Evolutionary conservation across 2,329 filamentous ascomycete genomes (phyloP).

Genomic region (Diaporthe humulicola): DNA sequence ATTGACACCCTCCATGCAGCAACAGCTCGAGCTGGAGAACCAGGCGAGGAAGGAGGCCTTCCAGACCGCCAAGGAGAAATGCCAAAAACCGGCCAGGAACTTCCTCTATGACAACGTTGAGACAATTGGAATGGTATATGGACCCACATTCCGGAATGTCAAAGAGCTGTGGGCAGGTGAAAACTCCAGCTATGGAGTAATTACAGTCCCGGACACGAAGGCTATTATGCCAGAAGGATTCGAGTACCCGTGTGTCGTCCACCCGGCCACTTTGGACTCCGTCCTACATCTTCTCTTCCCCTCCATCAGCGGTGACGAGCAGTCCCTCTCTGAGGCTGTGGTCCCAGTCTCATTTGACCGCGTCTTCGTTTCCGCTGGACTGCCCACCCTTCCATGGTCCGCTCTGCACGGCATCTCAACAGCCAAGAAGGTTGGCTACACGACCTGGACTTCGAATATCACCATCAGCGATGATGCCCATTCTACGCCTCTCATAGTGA

Average conservation of each 20-base stretch:
- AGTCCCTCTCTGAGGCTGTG: constrained; percentile 18
- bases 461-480: neutral
- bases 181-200: neutral
- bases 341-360: constrained; percentile 29
- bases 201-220: constrained; percentile 20
- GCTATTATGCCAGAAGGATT: constrained; percentile 7
- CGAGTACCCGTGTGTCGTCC: constrained; percentile 24
- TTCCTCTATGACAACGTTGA: constrained; percentile 27
- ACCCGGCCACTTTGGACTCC: constrained; percentile 18
- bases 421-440: constrained; percentile 29
- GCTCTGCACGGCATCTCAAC: neutral
- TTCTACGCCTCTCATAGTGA: neutral
- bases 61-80: neutral
- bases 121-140: constrained; percentile 21
- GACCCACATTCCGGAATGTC: constrained; percentile 18
- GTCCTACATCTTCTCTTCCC: constrained; percentile 23
- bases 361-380: constrained; percentile 26
- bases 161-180: constrained; percentile 5
- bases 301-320: constrained; percentile 11
- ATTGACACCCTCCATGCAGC: neutral
- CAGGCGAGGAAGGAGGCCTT: neutral
- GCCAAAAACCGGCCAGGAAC: constrained; percentile 10
- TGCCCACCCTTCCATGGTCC: neutral
- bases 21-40: constrained; percentile 9
- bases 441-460: constrained; percentile 11